These are phyloP conservation scores for Hibiscus tridactylites DNA, from an alignment of 345 rosid species.

Conservation along the genomic window DNA sequence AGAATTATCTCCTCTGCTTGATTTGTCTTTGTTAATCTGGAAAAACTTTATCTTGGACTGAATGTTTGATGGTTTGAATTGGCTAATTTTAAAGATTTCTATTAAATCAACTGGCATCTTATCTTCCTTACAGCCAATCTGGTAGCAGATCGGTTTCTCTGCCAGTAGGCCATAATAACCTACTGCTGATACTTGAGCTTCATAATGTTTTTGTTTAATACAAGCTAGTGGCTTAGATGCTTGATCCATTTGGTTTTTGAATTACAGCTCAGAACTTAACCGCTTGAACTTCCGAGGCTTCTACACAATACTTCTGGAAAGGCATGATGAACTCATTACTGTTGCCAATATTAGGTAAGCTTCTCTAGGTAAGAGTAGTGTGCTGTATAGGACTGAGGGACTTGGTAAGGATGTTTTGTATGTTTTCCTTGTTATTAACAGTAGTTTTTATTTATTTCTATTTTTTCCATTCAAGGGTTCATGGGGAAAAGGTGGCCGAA, in stretches of 20 bases:
- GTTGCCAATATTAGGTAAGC: conserved; percentile 64
- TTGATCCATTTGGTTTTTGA: conserved; percentile 2
- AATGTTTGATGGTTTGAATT: neutral
- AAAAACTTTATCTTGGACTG: neutral
- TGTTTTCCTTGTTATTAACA: conserved; percentile 16
- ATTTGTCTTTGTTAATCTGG: neutral
- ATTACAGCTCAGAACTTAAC: conserved; percentile 49
- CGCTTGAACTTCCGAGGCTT: conserved; percentile 73
- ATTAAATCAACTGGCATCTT: neutral
- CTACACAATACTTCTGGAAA: conserved; percentile 68
- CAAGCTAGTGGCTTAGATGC: neutral
- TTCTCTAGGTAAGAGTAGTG: neutral
- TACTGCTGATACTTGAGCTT: neutral
- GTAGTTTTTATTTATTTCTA: conserved; percentile 4
- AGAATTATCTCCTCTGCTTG: neutral
- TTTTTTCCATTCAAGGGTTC: neutral
- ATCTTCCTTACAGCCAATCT: neutral
- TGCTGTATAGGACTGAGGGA: neutral
- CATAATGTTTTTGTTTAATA: neutral
- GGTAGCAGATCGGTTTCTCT: neutral
- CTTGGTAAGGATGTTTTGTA: neutral
- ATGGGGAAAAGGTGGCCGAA: conserved; percentile 2
- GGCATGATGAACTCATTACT: conserved; percentile 50
- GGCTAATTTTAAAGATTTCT: neutral
- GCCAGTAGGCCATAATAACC: neutral